phyloP scores from a whole-genome alignment of 1,284 basidiomycete genomes.

The Ceratobasidium sp. region DNA sequence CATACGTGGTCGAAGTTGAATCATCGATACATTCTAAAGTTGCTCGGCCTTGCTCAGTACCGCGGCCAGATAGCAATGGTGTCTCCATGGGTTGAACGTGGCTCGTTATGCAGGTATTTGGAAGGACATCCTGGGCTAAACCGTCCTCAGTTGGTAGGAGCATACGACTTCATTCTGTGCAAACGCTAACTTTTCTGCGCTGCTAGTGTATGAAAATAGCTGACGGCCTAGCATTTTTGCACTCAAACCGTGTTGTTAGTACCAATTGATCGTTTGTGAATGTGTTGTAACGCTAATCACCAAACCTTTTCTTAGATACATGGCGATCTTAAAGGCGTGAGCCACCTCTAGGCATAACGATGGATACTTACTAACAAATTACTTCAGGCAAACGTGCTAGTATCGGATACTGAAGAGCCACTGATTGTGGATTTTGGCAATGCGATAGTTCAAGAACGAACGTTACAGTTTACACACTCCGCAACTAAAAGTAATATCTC shows the following conservation, averaged over 20 bases:
- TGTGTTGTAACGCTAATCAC: neutral
- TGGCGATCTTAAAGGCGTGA: constrained; percentile 30
- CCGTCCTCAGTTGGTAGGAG: neutral
- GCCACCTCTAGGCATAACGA: neutral
- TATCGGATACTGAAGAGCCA: constrained; percentile 2
- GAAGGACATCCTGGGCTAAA: neutral
- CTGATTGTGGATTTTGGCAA: constrained; percentile 24
- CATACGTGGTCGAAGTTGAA: constrained; percentile 25
- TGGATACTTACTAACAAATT: neutral
- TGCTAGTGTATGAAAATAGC: neutral
- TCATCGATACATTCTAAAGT: constrained; percentile 8
- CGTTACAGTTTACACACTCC: constrained; percentile 2
- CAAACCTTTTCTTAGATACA: neutral
- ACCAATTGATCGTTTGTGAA: neutral
- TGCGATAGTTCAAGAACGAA: constrained; percentile 1
- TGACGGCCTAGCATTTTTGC: constrained; percentile 9
- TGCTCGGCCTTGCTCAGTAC: constrained; percentile 13
- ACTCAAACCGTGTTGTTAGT: neutral
- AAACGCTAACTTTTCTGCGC: too few relatives aligned
- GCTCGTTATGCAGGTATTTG: neutral
- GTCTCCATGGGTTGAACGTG: constrained; percentile 14
- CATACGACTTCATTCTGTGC: neutral
- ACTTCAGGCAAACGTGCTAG: neutral
- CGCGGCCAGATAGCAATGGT: constrained; percentile 14
- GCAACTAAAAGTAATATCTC: neutral